Percentiles rank a stretch among this genome's conserved stretches.
Evolutionary conservation across 345 rosid genomes (phyloP).

Genomic region (Isatis tinctoria): DNA sequence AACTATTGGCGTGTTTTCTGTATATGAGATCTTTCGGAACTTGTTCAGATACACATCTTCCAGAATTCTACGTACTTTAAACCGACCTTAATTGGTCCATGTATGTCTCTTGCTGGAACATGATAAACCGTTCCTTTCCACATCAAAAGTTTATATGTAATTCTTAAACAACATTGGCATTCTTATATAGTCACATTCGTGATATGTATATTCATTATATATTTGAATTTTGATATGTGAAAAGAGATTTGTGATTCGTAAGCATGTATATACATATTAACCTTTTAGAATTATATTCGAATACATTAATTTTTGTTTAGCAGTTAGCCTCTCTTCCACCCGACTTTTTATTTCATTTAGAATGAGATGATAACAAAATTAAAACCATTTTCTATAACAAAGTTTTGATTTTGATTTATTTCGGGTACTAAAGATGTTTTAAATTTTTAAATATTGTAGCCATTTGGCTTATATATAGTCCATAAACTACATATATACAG

Average conservation of each 20-base stretch:
- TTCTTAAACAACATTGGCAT: background rate
- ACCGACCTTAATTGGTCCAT: conserved; percentile 20
- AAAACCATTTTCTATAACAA: background rate
- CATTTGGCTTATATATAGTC: background rate
- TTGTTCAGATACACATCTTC: conserved; percentile 1
- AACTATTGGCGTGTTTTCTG: background rate
- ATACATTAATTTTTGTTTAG: background rate
- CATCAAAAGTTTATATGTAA: conserved; percentile 11
- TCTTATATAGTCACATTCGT: background rate
- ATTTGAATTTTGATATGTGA: background rate
- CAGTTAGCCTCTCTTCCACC: background rate
- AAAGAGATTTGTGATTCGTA: background rate
- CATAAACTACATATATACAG: background rate
- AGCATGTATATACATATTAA: background rate
- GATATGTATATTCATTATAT: background rate
- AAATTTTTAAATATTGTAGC: background rate
- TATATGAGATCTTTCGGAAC: background rate
- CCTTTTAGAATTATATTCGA: background rate
- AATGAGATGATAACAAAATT: background rate
- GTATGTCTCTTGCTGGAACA: conserved; percentile 7
- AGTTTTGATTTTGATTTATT: background rate
- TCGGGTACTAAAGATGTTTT: background rate
- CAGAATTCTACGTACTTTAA: conserved; percentile 4
- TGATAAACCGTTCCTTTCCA: conserved; percentile 11
- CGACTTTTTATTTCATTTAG: background rate